These are phyloP conservation scores for Boletellus sp. DNA, from an alignment of 1,284 basidiomycete genomes.

Conservation along the genomic window DNA sequence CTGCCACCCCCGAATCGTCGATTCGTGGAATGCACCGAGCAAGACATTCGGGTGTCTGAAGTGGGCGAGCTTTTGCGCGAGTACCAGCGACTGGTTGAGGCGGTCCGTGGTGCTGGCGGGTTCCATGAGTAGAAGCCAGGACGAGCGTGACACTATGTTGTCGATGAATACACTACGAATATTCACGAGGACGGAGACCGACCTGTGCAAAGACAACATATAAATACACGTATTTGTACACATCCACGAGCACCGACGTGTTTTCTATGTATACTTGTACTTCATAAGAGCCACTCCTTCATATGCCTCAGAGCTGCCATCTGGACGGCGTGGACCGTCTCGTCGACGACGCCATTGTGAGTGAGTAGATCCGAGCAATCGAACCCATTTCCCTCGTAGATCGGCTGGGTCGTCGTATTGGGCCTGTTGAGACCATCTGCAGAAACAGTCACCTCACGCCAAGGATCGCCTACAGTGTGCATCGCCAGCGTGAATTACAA, in stretches of 20 bases:
- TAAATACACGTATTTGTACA: too few species aligned
- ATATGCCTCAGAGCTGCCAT: constrained; percentile 41
- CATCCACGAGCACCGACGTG: too few species aligned
- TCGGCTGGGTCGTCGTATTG: constrained; percentile 53
- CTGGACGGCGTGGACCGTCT: constrained; percentile 54
- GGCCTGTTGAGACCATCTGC: constrained; percentile 46
- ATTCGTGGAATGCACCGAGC: constrained; percentile 66
- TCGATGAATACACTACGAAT: too few species aligned
- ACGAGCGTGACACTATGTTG: too few species aligned
- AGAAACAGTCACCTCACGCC: constrained; percentile 66
- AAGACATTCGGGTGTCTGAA: constrained; percentile 73
- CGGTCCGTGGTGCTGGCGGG: constrained; percentile 40
- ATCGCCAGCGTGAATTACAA: too few species aligned
- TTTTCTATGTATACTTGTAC: too few species aligned
- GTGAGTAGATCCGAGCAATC: constrained; percentile 61
- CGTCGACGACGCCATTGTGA: constrained; percentile 41
- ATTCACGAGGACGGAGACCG: too few species aligned
- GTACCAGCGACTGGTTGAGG: constrained; percentile 65
- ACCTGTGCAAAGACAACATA: too few species aligned
- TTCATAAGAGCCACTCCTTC: constrained; percentile 45
- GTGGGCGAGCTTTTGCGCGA: constrained; percentile 72
- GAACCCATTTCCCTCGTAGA: constrained; percentile 58
- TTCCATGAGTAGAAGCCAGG: constrained; percentile 22
- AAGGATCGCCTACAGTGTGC: constrained; percentile 56
- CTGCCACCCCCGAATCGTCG: constrained; percentile 58